Evolutionary conservation across 108 stramenopile species (phyloP).

Genomic region (Epithemia pelagica): DNA sequence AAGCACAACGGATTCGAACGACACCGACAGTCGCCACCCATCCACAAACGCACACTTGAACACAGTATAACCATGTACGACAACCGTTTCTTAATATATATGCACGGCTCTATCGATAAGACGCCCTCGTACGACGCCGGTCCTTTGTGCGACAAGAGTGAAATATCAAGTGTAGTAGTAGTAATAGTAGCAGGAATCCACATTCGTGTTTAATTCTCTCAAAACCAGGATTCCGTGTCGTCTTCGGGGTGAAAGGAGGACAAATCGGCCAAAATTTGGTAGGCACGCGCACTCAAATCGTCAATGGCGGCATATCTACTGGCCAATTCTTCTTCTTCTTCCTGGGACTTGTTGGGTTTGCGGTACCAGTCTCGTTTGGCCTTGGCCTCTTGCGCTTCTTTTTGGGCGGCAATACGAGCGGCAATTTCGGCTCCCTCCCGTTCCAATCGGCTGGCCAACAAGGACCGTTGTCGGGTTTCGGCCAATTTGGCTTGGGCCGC

Average conservation of each 20-base stretch:
- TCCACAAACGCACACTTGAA: too few species aligned
- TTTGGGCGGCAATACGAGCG: background rate
- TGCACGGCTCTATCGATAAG: too few species aligned
- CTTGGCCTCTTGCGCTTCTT: slow-evolving; percentile 22
- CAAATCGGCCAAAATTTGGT: slow-evolving; percentile 42
- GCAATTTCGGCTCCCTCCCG: background rate
- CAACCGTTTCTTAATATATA: too few species aligned
- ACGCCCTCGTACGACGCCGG: too few species aligned
- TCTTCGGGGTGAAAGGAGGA: background rate
- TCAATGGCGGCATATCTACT: slow-evolving; percentile 47
- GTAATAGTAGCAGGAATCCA: too few species aligned
- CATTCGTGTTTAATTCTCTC: too few species aligned
- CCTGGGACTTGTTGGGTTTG: slow-evolving; percentile 7
- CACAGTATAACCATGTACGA: too few species aligned
- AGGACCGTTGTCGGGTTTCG: background rate
- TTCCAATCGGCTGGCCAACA: slow-evolving; percentile 1
- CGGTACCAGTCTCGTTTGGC: slow-evolving; percentile 8
- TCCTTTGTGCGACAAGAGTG: too few species aligned
- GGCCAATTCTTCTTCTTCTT: slow-evolving; percentile 33
- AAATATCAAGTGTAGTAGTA: too few species aligned
- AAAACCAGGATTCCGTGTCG: background rate
- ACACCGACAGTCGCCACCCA: too few species aligned
- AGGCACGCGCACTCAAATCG: slow-evolving; percentile 38
- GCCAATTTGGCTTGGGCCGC: background rate
- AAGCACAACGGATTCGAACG: too few species aligned